phyloP scores from a whole-genome alignment of 1,284 basidiomycete species.

The Schizophyllum amplum region DNA sequence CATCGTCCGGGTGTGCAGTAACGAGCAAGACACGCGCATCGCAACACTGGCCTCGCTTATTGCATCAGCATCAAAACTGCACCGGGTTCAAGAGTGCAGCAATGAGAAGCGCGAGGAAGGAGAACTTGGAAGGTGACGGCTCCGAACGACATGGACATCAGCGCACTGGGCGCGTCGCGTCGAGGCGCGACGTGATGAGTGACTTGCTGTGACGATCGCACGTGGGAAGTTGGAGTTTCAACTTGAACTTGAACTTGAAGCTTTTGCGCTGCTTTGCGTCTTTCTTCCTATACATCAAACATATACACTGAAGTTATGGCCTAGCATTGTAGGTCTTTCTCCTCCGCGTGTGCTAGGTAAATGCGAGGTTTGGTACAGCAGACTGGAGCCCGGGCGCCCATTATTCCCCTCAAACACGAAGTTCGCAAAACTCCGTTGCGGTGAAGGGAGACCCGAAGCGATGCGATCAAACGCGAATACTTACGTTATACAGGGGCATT shows the following conservation, averaged over 20 bases:
- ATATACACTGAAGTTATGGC: too few relatives aligned
- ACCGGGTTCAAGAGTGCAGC: background rate
- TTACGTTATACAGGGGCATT: background rate
- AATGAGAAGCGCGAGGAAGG: background rate
- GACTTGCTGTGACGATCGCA: too few relatives aligned
- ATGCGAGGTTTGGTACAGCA: too few relatives aligned
- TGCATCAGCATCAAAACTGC: background rate
- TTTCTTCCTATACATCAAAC: too few relatives aligned
- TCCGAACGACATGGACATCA: background rate
- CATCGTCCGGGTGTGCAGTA: conserved; percentile 89
- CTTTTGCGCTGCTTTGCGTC: too few relatives aligned
- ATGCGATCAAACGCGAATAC: background rate
- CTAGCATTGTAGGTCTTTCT: too few relatives aligned
- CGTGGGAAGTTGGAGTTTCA: too few relatives aligned
- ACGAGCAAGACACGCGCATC: conserved; percentile 49
- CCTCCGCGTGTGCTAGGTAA: too few relatives aligned
- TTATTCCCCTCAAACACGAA: background rate
- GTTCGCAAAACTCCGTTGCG: background rate
- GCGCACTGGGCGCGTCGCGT: too few relatives aligned
- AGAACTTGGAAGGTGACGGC: background rate
- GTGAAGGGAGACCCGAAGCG: background rate
- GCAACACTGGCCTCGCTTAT: conserved; percentile 5
- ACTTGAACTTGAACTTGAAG: too few relatives aligned
- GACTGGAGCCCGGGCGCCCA: background rate
- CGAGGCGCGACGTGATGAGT: too few relatives aligned